Evolutionary conservation across 2,329 filamentous ascomycete species (phyloP).

Genomic region (Nemania sp.): DNA sequence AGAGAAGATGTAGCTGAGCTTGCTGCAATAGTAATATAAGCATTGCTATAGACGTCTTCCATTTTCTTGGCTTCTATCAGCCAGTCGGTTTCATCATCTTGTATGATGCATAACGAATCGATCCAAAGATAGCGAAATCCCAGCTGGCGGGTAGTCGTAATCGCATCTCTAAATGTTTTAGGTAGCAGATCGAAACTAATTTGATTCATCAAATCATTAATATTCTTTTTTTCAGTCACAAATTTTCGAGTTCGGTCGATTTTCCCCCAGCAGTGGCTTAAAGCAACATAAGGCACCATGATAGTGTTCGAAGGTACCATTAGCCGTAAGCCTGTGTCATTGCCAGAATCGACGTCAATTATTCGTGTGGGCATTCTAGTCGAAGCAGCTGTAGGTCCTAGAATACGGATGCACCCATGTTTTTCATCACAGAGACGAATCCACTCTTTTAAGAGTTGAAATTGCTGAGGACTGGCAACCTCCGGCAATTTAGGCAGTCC

Average conservation of each 20-base stretch:
- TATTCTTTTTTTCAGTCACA: not conserved
- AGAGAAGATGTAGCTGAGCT: not conserved
- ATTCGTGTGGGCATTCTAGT: constrained; percentile 3
- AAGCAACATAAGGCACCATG: not conserved
- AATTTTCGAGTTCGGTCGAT: no score
- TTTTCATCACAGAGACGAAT: constrained; percentile 2
- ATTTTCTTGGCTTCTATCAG: not conserved
- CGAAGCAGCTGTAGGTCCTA: not conserved
- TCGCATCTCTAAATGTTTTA: not conserved
- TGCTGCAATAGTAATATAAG: constrained; percentile 2
- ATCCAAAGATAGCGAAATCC: not conserved
- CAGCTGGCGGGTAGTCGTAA: not conserved
- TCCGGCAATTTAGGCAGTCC: not conserved
- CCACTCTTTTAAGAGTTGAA: not conserved
- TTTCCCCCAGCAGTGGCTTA: constrained; percentile 9
- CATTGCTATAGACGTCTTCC: constrained; percentile 1
- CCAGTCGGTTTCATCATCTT: not conserved
- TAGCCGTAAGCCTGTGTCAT: not conserved
- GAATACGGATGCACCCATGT: not conserved
- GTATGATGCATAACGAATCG: not conserved
- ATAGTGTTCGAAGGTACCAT: not conserved
- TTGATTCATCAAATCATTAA: not conserved
- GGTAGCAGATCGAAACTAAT: not conserved
- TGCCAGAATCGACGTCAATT: not conserved
- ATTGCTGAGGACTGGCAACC: not conserved